Conservation (phyloP, 129 eudicot species). For the Gnaphalium uliginosum region DNA sequence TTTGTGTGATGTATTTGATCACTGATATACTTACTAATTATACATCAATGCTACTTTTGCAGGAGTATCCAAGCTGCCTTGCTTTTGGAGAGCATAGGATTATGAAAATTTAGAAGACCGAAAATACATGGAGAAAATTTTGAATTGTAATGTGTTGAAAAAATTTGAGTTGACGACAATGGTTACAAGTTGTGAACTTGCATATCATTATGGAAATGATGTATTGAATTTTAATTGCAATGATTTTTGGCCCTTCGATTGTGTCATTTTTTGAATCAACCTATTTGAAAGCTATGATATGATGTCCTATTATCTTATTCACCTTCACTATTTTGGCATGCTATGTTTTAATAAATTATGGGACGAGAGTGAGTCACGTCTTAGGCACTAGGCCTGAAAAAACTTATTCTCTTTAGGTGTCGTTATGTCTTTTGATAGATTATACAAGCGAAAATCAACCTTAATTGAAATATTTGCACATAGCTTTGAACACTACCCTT, state of each 20-base stretch:
- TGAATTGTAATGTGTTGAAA: not conserved
- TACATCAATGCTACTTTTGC: not conserved
- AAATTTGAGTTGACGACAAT: not conserved
- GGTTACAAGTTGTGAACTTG: slow-evolving; percentile 1
- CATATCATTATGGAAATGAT: not conserved
- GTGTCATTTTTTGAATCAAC: not conserved
- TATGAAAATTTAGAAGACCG: not conserved
- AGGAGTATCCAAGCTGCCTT: not conserved
- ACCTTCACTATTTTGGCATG: not conserved
- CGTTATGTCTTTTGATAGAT: too few species aligned
- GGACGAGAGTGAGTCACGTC: not conserved
- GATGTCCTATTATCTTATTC: not conserved
- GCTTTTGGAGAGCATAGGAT: not conserved
- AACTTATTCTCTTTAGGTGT: too few species aligned
- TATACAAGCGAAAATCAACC: too few species aligned
- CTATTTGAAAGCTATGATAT: not conserved
- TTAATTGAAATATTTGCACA: too few species aligned
- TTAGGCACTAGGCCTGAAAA: not conserved
- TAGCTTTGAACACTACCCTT: too few species aligned
- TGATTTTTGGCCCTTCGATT: not conserved
- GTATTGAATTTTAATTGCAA: not conserved
- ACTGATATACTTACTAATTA: not conserved
- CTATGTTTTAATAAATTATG: not conserved
- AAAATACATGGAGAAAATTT: slow-evolving; percentile 6
- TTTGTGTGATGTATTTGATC: not conserved